Base-by-base conservation (phyloP, 2,329 filamentous ascomycete genomes). In the Escovopsis weberi region DNA sequence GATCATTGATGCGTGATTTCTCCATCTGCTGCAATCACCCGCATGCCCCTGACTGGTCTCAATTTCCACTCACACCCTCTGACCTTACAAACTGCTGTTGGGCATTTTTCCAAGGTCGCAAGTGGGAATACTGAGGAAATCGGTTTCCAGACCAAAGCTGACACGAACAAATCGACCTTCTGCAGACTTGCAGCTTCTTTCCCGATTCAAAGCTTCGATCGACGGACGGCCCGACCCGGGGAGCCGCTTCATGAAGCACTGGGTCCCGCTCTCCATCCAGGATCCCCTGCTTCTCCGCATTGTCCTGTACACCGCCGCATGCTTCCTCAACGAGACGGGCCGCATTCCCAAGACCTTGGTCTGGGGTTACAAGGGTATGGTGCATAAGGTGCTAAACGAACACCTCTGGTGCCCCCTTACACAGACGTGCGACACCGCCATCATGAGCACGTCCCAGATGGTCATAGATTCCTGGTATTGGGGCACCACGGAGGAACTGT, bases 401-500 rank as follows among this genome's bases (percentile, higher is more conserved):
- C 65, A 68, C 35, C 61, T 74, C 12, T 56, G 56, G 33, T 53
- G 59, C 15, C 49, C 59, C 4, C 50, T 53, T 2, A 51, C 57
- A 15, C 55, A 59, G n/a, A 62, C 63, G 1, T 65, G 58, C 41
- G 69, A 72, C 47, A 61, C 64, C 30, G 62, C 65, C 4, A 63
- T 74, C 34, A 61, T 69, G 5, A 67, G 61, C 3, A 67, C 72
- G 5, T 54, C 66, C 1, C 70, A 72, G 50, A 60, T 73, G 46
- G 61, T 69, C 19, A 53, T 69, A 23, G 64, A 70, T 38, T 70
- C 72, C 45, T 75, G 71, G 70, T 72, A 71, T 50, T 72, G 69
- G 68, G 68, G 69, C 6, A 64, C 63, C 26, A 63, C 60, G 0
- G 52, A 59, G 33, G 65, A 68, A 45, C 56, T 73, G 10, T 58